phyloP scores from a whole-genome alignment of 352 stramenopile genomes.

The Elongisporangium prolatum region DNA sequence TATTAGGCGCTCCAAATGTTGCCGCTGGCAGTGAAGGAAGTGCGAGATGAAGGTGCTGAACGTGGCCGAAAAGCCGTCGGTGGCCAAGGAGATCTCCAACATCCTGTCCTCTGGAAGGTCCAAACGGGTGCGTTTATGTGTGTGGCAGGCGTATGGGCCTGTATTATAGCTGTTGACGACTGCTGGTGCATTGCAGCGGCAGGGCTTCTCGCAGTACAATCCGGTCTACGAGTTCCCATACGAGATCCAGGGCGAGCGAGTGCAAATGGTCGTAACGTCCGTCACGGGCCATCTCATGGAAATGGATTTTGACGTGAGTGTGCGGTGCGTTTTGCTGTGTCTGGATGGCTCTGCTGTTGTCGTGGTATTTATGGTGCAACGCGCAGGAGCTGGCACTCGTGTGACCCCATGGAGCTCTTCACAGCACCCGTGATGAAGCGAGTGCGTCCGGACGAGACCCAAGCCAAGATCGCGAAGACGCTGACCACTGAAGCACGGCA shows the following conservation, averaged over 20 bases:
- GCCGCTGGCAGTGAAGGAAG: constrained; percentile 6
- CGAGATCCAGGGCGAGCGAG: constrained; percentile 72
- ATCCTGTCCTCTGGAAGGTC: constrained; percentile 86
- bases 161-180: neutral
- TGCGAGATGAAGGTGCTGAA: constrained; percentile 89
- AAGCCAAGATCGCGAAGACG: constrained; percentile 89
- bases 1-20: constrained; percentile 7
- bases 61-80: constrained; percentile 99
- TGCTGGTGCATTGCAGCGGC: constrained; percentile 26
- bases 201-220: constrained; percentile 86
- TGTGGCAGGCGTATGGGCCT: neutral
- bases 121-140: constrained; percentile 44
- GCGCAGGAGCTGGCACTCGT: constrained; percentile 91
- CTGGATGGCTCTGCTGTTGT: constrained; percentile 83
- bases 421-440: constrained; percentile 81
- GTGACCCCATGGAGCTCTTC: constrained; percentile 94
- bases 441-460: constrained; percentile 75
- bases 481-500: constrained; percentile 82
- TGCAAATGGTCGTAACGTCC: constrained; percentile 94
- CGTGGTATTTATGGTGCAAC: neutral
- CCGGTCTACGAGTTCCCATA: constrained; percentile 91
- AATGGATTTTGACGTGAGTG: constrained; percentile 90
- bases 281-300: constrained; percentile 98
- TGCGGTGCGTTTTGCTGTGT: constrained; percentile 32
- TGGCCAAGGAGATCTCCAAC: constrained; percentile 95